A percentile compares a stretch with the other conserved stretches of the same genome.
Conservation (phyloP, 345 rosid species). For the Euphorbia lathyris region DNA sequence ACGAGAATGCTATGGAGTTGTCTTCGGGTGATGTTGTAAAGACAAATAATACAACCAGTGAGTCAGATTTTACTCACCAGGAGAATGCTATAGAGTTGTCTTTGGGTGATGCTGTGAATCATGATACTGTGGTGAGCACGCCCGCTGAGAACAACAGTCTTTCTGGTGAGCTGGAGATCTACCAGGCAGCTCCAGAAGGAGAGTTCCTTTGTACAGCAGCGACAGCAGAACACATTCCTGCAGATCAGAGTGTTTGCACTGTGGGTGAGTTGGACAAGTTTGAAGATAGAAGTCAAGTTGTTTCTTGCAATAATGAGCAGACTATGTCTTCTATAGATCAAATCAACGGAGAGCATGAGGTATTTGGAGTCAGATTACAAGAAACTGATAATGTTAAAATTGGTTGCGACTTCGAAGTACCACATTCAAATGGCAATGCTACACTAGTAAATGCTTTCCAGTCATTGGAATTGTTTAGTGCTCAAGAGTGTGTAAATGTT, state of each 20-base stretch:
- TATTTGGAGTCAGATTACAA: slow-evolving; percentile 12
- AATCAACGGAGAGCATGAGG: slow-evolving; percentile 23
- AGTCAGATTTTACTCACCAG: slow-evolving; percentile 31
- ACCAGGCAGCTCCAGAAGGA: slow-evolving; percentile 22
- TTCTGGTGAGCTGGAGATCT: slow-evolving; percentile 29
- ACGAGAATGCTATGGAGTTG: slow-evolving; percentile 23
- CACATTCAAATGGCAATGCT: slow-evolving; percentile 18
- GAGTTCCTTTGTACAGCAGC: slow-evolving; percentile 25
- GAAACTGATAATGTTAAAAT: slow-evolving; percentile 34
- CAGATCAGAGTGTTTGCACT: slow-evolving; percentile 30
- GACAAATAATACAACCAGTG: slow-evolving; percentile 27
- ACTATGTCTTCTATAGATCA: slow-evolving; percentile 16
- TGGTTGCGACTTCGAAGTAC: slow-evolving; percentile 21
- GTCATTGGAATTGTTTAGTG: slow-evolving; percentile 29
- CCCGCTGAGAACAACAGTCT: slow-evolving; percentile 32
- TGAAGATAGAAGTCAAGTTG: slow-evolving; percentile 32
- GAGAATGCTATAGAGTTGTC: slow-evolving; percentile 28
- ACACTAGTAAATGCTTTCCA: slow-evolving; percentile 25
- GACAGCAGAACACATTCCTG: slow-evolving; percentile 28
- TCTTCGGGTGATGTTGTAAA: too few species aligned
- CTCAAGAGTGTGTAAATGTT: slow-evolving; percentile 28
- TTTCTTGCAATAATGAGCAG: slow-evolving; percentile 11
- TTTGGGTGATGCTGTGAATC: slow-evolving; percentile 28
- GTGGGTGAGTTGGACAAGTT: slow-evolving; percentile 34
- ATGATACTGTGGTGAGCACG: slow-evolving; percentile 21